A percentile compares a stretch with the other conserved stretches of the same genome.
Evolutionary conservation across 352 stramenopile species (phyloP).

Genomic region (Aphanomyces cochlioides): DNA sequence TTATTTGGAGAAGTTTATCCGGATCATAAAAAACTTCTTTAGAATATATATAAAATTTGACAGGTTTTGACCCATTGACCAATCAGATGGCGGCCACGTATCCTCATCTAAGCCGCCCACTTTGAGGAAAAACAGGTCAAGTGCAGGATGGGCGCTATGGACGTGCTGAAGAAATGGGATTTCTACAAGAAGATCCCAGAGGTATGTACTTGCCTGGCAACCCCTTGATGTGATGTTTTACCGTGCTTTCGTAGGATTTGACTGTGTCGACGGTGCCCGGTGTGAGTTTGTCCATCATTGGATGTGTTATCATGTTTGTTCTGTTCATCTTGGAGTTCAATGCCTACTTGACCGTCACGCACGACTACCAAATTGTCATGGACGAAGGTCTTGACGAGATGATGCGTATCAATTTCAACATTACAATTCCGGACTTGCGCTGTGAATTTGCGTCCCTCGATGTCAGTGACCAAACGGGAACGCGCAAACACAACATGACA

Average conservation of each 20-base stretch:
- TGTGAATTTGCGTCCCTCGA: constrained; percentile 97
- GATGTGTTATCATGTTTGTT: constrained; percentile 86
- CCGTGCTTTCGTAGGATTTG: constrained; percentile 51
- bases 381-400: constrained; percentile 80
- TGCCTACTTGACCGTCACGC: constrained; percentile 78
- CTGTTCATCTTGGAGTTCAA: constrained; percentile 90
- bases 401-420: constrained; percentile 98
- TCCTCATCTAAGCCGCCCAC: constrained; percentile 15
- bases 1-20: too few species aligned
- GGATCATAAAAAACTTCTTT: too few species aligned
- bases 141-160: constrained; percentile 72
- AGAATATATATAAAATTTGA: neutral
- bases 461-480: constrained; percentile 96
- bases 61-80: constrained; percentile 21
- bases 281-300: constrained; percentile 77
- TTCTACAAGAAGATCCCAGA: constrained; percentile 91
- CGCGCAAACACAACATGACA: constrained; percentile 97
- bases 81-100: constrained; percentile 27
- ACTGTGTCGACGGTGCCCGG: constrained; percentile 82
- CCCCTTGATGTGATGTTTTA: constrained; percentile 10
- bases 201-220: constrained; percentile 37
- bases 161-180: constrained; percentile 88
- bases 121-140: constrained; percentile 12
- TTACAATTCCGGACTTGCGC: constrained; percentile 95
- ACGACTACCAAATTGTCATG: constrained; percentile 88